Percentiles rank a stretch among this genome's conserved stretches.
phyloP scores from a whole-genome alignment of 345 rosid species.

The Eucalyptus grandis region DNA sequence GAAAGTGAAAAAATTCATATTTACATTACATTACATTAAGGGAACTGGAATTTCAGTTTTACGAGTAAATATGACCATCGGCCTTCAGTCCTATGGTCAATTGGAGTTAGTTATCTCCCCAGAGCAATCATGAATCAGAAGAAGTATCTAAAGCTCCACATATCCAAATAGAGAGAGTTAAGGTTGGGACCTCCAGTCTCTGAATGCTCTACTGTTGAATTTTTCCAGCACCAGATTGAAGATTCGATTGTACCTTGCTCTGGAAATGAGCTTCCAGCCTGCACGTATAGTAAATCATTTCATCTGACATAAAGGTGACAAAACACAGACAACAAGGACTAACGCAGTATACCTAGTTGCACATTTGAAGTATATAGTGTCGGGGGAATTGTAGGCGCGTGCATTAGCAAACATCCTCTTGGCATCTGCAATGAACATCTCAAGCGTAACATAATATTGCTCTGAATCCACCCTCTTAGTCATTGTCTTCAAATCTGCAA shows the following conservation, averaged over 20 bases:
- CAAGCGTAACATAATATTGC: slow-evolving; percentile 85
- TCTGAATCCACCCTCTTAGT: slow-evolving; percentile 89
- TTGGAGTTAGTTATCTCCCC: not conserved
- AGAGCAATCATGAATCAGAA: not conserved
- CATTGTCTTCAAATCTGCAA: slow-evolving; percentile 87
- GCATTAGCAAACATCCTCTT: slow-evolving; percentile 94
- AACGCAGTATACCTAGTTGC: slow-evolving; percentile 42
- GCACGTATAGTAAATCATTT: not conserved
- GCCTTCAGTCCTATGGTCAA: not conserved
- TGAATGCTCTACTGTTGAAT: slow-evolving; percentile 20
- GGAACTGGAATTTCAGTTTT: not conserved
- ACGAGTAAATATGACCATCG: not conserved
- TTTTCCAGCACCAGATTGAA: slow-evolving; percentile 50
- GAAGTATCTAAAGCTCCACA: not conserved
- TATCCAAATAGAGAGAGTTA: not conserved
- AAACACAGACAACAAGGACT: not conserved
- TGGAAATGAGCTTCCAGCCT: slow-evolving; percentile 80
- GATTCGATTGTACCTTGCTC: slow-evolving; percentile 83
- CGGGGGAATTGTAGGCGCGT: slow-evolving; percentile 82
- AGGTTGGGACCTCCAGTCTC: not conserved
- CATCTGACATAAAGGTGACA: not conserved
- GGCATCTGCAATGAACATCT: slow-evolving; percentile 93
- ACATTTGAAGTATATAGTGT: slow-evolving; percentile 88
- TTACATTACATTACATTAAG: not conserved
- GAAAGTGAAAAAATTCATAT: not conserved